phyloP scores from a whole-genome alignment of 176 grass and related monocot genomes.

The Hordeum marinum region DNA sequence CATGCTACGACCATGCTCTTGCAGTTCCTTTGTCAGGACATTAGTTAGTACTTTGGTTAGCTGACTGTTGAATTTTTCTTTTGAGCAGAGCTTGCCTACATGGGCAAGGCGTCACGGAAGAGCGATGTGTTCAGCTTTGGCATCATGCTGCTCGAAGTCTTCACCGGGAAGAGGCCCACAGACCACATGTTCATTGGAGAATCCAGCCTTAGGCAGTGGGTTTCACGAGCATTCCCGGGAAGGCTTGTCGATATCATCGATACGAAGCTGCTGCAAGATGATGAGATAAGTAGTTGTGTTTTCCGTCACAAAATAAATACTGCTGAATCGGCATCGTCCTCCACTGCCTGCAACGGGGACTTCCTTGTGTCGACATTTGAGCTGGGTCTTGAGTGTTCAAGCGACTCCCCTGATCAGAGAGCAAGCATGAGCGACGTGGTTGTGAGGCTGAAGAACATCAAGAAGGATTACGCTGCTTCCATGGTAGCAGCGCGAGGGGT shows the following conservation, averaged over 20 bases:
- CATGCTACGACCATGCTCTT: background rate
- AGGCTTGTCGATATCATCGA: background rate
- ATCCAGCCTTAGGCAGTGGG: background rate
- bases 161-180: background rate
- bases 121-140: background rate
- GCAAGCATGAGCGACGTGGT: background rate
- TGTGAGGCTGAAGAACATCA: background rate
- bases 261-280: background rate
- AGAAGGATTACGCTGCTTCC: background rate
- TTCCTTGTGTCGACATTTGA: background rate
- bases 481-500: background rate
- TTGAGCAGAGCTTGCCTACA: background rate
- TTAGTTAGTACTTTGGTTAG: background rate
- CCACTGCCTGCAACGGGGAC: background rate
- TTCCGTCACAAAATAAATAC: background rate
- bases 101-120: background rate
- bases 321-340: background rate
- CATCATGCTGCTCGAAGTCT: background rate
- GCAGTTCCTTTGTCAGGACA: background rate
- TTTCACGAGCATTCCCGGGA: background rate
- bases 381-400: background rate
- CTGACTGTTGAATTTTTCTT: background rate
- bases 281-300: background rate
- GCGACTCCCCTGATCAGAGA: background rate
- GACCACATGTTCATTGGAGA: background rate